Percentiles rank a stretch among this genome's conserved stretches.
phyloP scores from a whole-genome alignment of 2,329 filamentous ascomycete genomes.

The Hyphodiscus sp. region DNA sequence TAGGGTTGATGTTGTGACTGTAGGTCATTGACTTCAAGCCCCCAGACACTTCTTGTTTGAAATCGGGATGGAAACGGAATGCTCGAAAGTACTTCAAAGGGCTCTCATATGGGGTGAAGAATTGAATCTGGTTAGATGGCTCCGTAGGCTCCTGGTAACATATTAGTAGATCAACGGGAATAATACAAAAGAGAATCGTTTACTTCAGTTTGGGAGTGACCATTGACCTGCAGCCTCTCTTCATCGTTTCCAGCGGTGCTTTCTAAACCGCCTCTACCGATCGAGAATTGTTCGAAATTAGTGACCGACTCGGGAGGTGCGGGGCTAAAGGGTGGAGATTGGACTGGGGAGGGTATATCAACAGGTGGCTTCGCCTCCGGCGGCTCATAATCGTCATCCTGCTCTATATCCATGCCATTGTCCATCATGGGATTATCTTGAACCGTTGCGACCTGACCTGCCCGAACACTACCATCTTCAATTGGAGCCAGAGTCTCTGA shows the following conservation, averaged over 20 bases:
- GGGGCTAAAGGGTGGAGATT: constrained; percentile 38
- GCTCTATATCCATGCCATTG: neutral
- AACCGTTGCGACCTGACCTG: neutral
- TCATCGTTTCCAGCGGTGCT: neutral
- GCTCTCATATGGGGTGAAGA: constrained; percentile 66
- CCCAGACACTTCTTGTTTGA: constrained; percentile 58
- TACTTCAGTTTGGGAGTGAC: constrained; percentile 23
- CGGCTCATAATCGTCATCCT: constrained; percentile 47
- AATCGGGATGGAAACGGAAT: constrained; percentile 84
- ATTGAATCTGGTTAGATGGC: constrained; percentile 4
- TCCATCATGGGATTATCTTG: neutral
- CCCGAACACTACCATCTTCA: neutral
- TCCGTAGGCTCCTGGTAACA: constrained; percentile 9
- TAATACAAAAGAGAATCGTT: constrained; percentile 12
- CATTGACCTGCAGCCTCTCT: constrained; percentile 6
- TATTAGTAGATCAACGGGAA: constrained; percentile 18
- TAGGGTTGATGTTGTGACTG: constrained; percentile 80
- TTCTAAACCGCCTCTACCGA: neutral
- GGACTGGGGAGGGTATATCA: constrained; percentile 11
- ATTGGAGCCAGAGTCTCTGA: neutral
- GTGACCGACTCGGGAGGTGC: constrained; percentile 29
- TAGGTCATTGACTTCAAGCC: constrained; percentile 89
- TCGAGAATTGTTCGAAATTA: constrained; percentile 12
- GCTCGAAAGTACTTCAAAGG: constrained; percentile 77
- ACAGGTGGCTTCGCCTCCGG: constrained; percentile 35